Conservation (phyloP, 306 rosid species). For the Citrullus mucosospermus region DNA sequence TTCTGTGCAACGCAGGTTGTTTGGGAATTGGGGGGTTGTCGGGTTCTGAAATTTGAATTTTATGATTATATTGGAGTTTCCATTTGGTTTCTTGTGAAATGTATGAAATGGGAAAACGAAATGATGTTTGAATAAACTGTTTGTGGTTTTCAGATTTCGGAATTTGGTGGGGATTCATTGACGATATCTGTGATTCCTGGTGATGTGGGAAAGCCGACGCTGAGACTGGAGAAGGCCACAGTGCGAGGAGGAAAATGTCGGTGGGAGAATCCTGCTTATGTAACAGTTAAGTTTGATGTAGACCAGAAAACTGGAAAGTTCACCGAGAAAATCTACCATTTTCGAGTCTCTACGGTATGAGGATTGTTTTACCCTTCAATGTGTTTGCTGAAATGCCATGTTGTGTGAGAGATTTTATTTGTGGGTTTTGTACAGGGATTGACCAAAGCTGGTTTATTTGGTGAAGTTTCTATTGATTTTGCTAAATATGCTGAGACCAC, state of each 20-base stretch:
- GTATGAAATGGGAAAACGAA: not conserved
- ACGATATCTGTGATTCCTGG: constrained; percentile 55
- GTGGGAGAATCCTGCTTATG: constrained; percentile 68
- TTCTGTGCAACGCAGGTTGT: constrained; percentile 75
- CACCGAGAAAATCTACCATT: constrained; percentile 42
- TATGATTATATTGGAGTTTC: not conserved
- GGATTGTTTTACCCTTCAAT: not conserved
- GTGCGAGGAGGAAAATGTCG: constrained; percentile 61
- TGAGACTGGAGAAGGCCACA: constrained; percentile 45
- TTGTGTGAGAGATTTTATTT: not conserved
- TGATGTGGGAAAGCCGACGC: constrained; percentile 70
- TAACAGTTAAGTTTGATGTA: constrained; percentile 47
- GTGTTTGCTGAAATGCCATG: not conserved
- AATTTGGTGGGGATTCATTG: constrained; percentile 57
- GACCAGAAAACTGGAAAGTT: constrained; percentile 71
- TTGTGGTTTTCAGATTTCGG: constrained; percentile 50
- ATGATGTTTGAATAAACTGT: not conserved
- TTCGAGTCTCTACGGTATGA: constrained; percentile 56
- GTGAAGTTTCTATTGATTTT: constrained; percentile 65
- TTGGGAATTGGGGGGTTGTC: not conserved
- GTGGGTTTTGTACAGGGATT: constrained; percentile 35
- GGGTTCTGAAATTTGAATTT: not conserved
- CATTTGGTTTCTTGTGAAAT: constrained; percentile 12
- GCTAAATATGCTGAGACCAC: constrained; percentile 63
- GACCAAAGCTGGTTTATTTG: constrained; percentile 40